Evolutionary conservation across 495 filamentous ascomycete species (phyloP).

Genomic region (Durotheca rogersii): DNA sequence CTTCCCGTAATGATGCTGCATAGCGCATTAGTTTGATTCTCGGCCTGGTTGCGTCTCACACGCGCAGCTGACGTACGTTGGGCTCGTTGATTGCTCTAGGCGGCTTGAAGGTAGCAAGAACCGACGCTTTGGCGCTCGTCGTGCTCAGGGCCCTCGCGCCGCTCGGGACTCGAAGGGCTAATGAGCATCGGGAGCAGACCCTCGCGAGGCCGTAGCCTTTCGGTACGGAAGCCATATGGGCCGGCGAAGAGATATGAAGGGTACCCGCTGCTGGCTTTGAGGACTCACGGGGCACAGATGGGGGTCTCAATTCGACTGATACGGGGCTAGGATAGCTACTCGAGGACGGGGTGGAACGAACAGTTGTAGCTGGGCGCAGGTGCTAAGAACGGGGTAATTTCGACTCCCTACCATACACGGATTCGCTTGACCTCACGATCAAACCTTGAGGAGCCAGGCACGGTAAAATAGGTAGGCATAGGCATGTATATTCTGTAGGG

Average conservation of each 20-base stretch:
- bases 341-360: too few species aligned
- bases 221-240: too few species aligned
- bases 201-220: slow-evolving; percentile 29
- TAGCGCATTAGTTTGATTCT: slow-evolving; percentile 21
- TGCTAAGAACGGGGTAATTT: too few species aligned
- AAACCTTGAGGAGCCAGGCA: too few species aligned
- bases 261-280: not conserved
- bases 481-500: too few species aligned
- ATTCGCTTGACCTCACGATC: too few species aligned
- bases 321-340: too few species aligned
- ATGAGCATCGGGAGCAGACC: slow-evolving; percentile 27
- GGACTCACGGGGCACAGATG: not conserved
- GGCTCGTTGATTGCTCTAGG: slow-evolving; percentile 89
- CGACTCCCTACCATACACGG: too few species aligned
- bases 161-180: slow-evolving; percentile 15
- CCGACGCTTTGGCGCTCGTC: slow-evolving; percentile 31
- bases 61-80: slow-evolving; percentile 64
- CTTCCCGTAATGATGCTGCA: slow-evolving; percentile 82
- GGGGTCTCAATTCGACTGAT: too few species aligned
- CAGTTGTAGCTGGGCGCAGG: too few species aligned
- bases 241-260: not conserved
- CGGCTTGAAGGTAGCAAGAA: slow-evolving; percentile 77
- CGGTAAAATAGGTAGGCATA: too few species aligned
- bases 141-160: slow-evolving; percentile 22
- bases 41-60: not conserved